Evolutionary conservation across 371 early-diverging fungal genomes (phyloP).

Genomic region (Actinomortierella ambigua): DNA sequence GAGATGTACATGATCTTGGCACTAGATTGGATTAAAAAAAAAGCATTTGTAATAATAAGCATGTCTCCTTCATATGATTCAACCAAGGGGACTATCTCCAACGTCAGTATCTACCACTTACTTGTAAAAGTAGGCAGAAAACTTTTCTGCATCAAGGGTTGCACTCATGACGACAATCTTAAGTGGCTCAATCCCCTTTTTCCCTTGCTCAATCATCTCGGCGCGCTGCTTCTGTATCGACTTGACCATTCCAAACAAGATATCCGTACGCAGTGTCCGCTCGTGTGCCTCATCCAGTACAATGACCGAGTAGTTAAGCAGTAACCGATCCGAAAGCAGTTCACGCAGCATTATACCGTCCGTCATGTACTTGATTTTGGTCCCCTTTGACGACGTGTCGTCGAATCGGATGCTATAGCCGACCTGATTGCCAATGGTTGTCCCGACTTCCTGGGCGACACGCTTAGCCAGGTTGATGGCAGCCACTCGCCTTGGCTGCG

Average conservation of each 20-base stretch:
- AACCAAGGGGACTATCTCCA: too few species aligned
- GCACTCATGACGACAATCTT: conserved; percentile 98
- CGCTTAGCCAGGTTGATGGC: conserved; percentile 94
- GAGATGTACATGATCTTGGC: conserved; percentile 84
- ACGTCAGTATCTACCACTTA: too few species aligned
- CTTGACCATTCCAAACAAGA: conserved; percentile 95
- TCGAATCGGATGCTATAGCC: conserved; percentile 98
- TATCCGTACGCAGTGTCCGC: conserved; percentile 95
- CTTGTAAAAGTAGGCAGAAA: conserved; percentile 86
- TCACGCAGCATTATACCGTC: conserved; percentile 99
- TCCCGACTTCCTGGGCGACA: conserved; percentile 90
- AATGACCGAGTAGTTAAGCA: conserved; percentile 84
- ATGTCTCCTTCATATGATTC: too few species aligned
- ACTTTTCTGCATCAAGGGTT: conserved; percentile 92
- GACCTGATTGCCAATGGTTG: conserved; percentile 76
- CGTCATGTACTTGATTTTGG: conserved; percentile 95
- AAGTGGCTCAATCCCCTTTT: conserved; percentile 57
- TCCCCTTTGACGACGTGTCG: conserved; percentile 80
- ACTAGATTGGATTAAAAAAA: conserved; percentile 39
- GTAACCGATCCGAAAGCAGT: conserved; percentile 80
- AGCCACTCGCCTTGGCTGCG: conserved; percentile 99
- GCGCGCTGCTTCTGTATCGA: conserved; percentile 74
- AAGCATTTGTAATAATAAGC: not conserved
- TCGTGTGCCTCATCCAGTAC: conserved; percentile 99
- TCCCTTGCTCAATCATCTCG: conserved; percentile 49